Evolutionary conservation across 306 rosid genomes (phyloP), one percentile per base, ranked within the genome.

Genomic region (Begonia loranthoides): DNA sequence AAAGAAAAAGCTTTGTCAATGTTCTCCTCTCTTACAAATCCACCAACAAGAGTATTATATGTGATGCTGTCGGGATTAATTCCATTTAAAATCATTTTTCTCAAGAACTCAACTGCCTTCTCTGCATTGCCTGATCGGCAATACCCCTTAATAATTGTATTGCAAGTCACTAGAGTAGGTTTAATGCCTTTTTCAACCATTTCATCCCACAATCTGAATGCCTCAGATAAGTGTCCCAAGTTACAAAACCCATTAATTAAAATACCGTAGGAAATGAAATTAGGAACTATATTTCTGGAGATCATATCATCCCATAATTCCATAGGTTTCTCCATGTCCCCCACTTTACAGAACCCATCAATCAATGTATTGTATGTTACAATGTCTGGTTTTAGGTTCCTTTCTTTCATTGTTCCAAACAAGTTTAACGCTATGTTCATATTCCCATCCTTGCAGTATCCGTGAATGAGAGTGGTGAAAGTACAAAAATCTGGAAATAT

Each of bases 401-500:
- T 74, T 4, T 59, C 51, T 16, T 65, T 63, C 87, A 85, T 82
- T 3, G 64, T 77, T 55, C 63, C 71, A n/a, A 85, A 80, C 57
- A 82, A 70, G 66, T 50, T 52, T 51, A 80, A 69, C 0, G 94
- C 93, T 67, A 59, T 72, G 28, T 44, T 55, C 95, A 85, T 85
- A 70, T 82, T 76, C 49, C 94, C 87, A 28, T 64, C 72, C 72
- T 76, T 85, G 40, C 87, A 85, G 66, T 80, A 85, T 9, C 95
- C 95, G 59, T 69, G 76, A 65, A 90, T 90, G 49, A 90, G 92
- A 16, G 97, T 82, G 38, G 97, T 85, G 45, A 74, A 63, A 41
- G 97, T 79, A 69, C 69, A 85, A 60, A 78, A 90, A 75, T 85
- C 97, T 13, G 95, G 95, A 74, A 79, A 66, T 51, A 85, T 73